These are phyloP conservation scores for Huntiella omanensis DNA, from an alignment of 2,329 filamentous ascomycete species.

Conservation along the genomic window DNA sequence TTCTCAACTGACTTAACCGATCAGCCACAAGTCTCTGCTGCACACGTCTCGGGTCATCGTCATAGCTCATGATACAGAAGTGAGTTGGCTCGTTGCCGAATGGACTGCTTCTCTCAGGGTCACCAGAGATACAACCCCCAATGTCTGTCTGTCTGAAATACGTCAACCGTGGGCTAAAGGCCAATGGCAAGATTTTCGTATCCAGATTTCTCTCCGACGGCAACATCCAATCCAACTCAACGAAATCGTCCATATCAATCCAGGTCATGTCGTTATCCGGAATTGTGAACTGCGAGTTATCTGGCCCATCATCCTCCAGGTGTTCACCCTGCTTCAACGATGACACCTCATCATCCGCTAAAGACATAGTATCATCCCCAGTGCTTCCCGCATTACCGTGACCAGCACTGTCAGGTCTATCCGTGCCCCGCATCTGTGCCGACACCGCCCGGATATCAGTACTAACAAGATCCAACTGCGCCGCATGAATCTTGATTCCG, in stretches of 20 bases:
- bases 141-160: constrained; percentile 97
- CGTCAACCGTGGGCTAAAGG: constrained; percentile 83
- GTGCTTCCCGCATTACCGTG: neutral
- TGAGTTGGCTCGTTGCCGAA: constrained; percentile 92
- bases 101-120: constrained; percentile 63
- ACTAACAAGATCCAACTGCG: constrained; percentile 76
- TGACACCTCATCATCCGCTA: constrained; percentile 4
- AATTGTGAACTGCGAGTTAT: constrained; percentile 81
- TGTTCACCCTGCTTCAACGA: constrained; percentile 6
- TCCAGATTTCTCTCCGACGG: constrained; percentile 79
- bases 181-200: constrained; percentile 83
- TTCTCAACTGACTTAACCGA: constrained; percentile 57
- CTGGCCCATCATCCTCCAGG: constrained; percentile 39
- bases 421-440: constrained; percentile 68
- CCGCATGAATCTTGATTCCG: constrained; percentile 88
- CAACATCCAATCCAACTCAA: constrained; percentile 90
- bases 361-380: constrained; percentile 1
- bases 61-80: constrained; percentile 82
- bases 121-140: constrained; percentile 57
- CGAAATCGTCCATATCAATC: constrained; percentile 99
- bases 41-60: constrained; percentile 73
- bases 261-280: constrained; percentile 89
- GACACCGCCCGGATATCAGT: constrained; percentile 89
- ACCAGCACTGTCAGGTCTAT: constrained; percentile 15
- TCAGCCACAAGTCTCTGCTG: constrained; percentile 72